Percentiles rank a stretch among this genome's conserved stretches.
These are phyloP conservation scores for Pseudozyma sp. DNA, from an alignment of 1,284 basidiomycete species.

Conservation along the genomic window DNA sequence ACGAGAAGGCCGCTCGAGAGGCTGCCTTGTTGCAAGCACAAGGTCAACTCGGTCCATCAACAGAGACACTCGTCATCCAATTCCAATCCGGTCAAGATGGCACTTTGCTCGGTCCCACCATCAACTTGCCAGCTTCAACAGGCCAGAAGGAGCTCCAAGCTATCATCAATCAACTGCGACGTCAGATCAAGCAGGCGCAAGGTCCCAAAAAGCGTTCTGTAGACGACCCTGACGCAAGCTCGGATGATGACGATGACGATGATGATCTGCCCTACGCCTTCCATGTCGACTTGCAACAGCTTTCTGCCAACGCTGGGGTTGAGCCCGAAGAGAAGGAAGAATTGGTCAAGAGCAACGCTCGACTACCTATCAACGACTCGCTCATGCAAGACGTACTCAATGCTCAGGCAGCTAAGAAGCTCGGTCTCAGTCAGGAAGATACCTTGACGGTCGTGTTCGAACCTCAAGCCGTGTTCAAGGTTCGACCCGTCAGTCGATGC, in stretches of 20 bases:
- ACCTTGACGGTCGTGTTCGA: slow-evolving; percentile 66
- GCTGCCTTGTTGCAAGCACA: slow-evolving; percentile 46
- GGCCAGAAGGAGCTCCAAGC: slow-evolving; percentile 63
- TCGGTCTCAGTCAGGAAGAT: slow-evolving; percentile 65
- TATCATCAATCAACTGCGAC: slow-evolving; percentile 63
- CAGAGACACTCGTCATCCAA: slow-evolving; percentile 64
- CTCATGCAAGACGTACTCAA: slow-evolving; percentile 60
- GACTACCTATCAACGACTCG: slow-evolving; percentile 59
- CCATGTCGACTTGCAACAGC: slow-evolving; percentile 58
- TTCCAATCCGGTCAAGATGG: slow-evolving; percentile 64
- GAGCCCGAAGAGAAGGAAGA: slow-evolving; percentile 18
- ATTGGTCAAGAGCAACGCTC: slow-evolving; percentile 49
- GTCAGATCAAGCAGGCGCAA: slow-evolving; percentile 47
- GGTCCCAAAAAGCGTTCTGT: slow-evolving; percentile 32
- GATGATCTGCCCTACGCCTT: slow-evolving; percentile 67
- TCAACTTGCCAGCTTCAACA: slow-evolving; percentile 61
- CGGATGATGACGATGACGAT: slow-evolving; percentile 61
- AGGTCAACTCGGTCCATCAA: slow-evolving; percentile 58
- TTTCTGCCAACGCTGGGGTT: slow-evolving; percentile 22
- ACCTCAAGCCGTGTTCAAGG: slow-evolving; percentile 94
- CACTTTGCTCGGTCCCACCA: slow-evolving; percentile 58
- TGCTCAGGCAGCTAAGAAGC: slow-evolving; percentile 53
- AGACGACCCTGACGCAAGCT: slow-evolving; percentile 42
- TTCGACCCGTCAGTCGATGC: slow-evolving; percentile 91
- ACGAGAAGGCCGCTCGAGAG: slow-evolving; percentile 45